Base-by-base conservation (phyloP, 306 rosid species). In the Dryas octopetala region DNA sequence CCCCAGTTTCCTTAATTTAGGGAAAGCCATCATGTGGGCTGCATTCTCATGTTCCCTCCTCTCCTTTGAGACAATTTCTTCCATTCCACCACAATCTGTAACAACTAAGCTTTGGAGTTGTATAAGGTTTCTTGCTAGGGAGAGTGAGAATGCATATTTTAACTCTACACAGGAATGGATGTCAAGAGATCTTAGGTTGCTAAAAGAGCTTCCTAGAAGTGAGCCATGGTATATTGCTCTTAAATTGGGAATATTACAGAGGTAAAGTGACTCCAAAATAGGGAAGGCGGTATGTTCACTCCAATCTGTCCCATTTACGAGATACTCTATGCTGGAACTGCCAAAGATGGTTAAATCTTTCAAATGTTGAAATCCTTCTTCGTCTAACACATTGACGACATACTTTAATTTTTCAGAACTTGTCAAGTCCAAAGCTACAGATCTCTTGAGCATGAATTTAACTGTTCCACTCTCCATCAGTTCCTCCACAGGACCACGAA, bases 341-440 rank as follows among this genome's bases (percentile, higher is more conserved):
- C 0, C 0, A 0, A 0, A 0, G 1, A 55, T 4, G 7, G 0
- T 0, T 4, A 3, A 5, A 58, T 0, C 0, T 0, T 4, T 58
- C 9, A 58, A 4, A 1, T 58, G 1, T 23, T 58, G 63, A 9
- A 58, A 58, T 23, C 63, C 41, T 0, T 58, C 63, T 58, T 1
- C 0, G 63, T 58, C 63, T 58, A 58, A 58, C 4, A 19, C 63
- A 58, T 5, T 23, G 63, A 58, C 7, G 16, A 10, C 63, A 58
- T 1, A 4, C 7, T 0, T 10, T 4, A 4, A 58, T 0, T 0
- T 0, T 32, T 1, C 38, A 32, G 0, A 0, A 0, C 2, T 1
- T 32, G 3, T 32, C 38, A 32, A 32, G 38, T 32, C 2, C 38
- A 58, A 59, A 0, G 0, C 0, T 59, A 19, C 4, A 59, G 40